Percentiles rank a stretch among this genome's conserved stretches.
These are phyloP conservation scores for Hypoxylon fuscum DNA, from an alignment of 495 filamentous ascomycete genomes.

Conservation along the genomic window DNA sequence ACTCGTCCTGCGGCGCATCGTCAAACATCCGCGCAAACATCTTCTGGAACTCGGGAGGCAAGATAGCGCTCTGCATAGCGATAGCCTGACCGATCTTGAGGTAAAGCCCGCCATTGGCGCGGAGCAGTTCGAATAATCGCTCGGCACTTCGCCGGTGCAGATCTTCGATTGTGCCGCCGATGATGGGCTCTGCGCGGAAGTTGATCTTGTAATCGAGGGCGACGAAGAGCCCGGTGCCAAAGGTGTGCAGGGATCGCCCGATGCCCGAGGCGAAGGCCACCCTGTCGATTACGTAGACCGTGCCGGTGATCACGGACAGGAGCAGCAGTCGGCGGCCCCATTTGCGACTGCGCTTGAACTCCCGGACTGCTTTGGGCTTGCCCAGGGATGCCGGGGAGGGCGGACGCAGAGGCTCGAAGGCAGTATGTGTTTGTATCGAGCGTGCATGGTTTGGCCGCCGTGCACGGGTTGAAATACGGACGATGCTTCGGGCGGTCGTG, in stretches of 20 bases:
- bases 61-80: slow-evolving; percentile 93
- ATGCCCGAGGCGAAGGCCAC: slow-evolving; percentile 80
- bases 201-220: slow-evolving; percentile 97
- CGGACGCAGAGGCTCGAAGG: slow-evolving; percentile 78
- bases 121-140: slow-evolving; percentile 78
- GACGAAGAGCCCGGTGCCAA: slow-evolving; percentile 79
- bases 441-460: slow-evolving; percentile 16
- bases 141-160: slow-evolving; percentile 85
- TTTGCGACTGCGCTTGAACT: slow-evolving; percentile 73
- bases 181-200: slow-evolving; percentile 79
- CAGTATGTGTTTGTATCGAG: slow-evolving; percentile 30
- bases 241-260: slow-evolving; percentile 82
- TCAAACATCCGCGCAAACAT: slow-evolving; percentile 98
- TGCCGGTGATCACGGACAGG: slow-evolving; percentile 64
- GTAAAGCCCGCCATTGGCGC: slow-evolving; percentile 90
- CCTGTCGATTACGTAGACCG: slow-evolving; percentile 72
- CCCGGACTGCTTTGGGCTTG: slow-evolving; percentile 70
- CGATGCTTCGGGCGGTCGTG: slow-evolving; percentile 13
- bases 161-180: slow-evolving; percentile 70
- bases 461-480: slow-evolving; percentile 20
- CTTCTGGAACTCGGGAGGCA: slow-evolving; percentile 91
- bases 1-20: slow-evolving; percentile 94
- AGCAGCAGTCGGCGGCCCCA: slow-evolving; percentile 79
- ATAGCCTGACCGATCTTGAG: slow-evolving; percentile 98
- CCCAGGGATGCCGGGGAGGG: slow-evolving; percentile 84